Conservation (phyloP, 495 filamentous ascomycete species). For the Talaromyces trachyspermus region DNA sequence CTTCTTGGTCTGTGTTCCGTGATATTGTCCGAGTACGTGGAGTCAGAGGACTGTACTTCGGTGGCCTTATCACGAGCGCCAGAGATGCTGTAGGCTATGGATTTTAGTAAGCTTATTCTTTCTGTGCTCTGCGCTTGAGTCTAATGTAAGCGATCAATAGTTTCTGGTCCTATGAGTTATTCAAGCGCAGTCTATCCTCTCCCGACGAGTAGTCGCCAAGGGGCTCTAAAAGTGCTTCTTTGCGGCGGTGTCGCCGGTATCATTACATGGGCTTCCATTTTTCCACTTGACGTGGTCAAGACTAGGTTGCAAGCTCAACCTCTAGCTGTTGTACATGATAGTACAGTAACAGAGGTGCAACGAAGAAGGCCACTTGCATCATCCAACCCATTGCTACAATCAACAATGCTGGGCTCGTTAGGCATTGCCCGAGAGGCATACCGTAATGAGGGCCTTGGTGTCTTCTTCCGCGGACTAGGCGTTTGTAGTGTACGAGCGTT, state of each 20-base stretch:
- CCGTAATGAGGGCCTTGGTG: slow-evolving; percentile 49
- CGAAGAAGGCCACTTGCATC: slow-evolving; percentile 11
- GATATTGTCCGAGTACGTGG: slow-evolving; percentile 55
- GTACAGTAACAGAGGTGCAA: slow-evolving; percentile 15
- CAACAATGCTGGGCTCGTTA: slow-evolving; percentile 43
- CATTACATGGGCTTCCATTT: slow-evolving; percentile 78
- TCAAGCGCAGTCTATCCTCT: slow-evolving; percentile 45
- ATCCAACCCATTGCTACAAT: slow-evolving; percentile 8
- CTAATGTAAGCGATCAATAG: slow-evolving; percentile 22
- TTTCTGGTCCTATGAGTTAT: slow-evolving; percentile 81
- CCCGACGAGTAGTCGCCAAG: slow-evolving; percentile 29
- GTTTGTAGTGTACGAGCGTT: slow-evolving; percentile 79
- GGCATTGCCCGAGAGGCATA: slow-evolving; percentile 59
- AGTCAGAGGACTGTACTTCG: slow-evolving; percentile 64
- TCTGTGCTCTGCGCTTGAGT: slow-evolving; percentile 4
- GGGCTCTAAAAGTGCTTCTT: slow-evolving; percentile 59
- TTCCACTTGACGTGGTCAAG: slow-evolving; percentile 85
- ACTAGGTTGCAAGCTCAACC: slow-evolving; percentile 70
- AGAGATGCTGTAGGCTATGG: slow-evolving; percentile 84
- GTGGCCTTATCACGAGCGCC: slow-evolving; percentile 69
- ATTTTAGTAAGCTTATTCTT: slow-evolving; percentile 61
- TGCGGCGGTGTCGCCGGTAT: slow-evolving; percentile 82
- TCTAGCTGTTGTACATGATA: slow-evolving; percentile 17
- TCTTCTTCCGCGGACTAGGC: slow-evolving; percentile 72
- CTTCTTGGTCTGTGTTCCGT: slow-evolving; percentile 55